Evolutionary conservation across 495 filamentous ascomycete genomes (phyloP), one percentile per base, ranked within the genome.

Genomic region (Podospora conica): DNA sequence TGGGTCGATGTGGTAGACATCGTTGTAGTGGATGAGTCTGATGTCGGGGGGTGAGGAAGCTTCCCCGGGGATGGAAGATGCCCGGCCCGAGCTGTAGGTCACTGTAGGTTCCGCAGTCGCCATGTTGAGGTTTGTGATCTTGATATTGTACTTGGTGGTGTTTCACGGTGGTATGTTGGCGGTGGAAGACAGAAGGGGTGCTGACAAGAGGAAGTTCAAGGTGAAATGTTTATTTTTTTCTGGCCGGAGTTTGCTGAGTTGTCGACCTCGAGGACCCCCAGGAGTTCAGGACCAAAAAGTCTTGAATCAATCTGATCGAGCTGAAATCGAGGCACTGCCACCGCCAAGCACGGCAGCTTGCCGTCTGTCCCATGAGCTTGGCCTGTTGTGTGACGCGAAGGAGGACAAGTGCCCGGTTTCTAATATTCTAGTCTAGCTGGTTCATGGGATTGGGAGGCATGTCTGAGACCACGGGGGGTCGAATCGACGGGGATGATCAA

Each of bases 1-100:
- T 5, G 75, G 68, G 66, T 95, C 91, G 58, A 96, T 84, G 68
- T 97, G 93, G 76, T 96, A 97, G 60, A 86, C 91, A 76, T 97
- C 92, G 77, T 97, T 97, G 80, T 88, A 97, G 80, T 97, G 93
- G 58, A 96, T 78, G 28, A 97, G 73, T 27, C 93, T 86, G 25
- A 96, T 79, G 76, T 90, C 89, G 20, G 91, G 91, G 27, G 84
- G 74, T 21, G 81, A 81, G 53, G 66, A 60, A 40, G 59, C 67
- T 31, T 60, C 48, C 4, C 27, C 20, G 11, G 58, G 40, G 9
- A 27, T 33, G 3, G 55, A 29, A 10, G 40, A 5, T 18, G 74
- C 77, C 9, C 76, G 77, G 11, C 81, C 80, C 22, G 83, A 86
- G 60, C 80, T 76, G 72, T 84, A 85, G 9, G 84, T 89, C 64